Evolutionary conservation across 73 alveolate species (phyloP).

Genomic region (Breviolum minutum): DNA sequence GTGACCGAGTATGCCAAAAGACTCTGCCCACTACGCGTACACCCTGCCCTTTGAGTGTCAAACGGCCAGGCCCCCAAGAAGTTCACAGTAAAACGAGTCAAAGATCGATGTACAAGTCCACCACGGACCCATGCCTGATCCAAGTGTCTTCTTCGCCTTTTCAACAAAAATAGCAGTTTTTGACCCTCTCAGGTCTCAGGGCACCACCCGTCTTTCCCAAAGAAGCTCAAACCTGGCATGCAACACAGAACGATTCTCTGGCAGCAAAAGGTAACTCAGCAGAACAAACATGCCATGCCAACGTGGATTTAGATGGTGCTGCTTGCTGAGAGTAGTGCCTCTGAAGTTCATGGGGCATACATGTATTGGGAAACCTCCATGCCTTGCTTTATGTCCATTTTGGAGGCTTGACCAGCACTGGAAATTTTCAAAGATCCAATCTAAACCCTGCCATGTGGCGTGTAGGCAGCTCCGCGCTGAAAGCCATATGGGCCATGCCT

Average conservation of each 20-base stretch:
- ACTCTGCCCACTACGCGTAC: not conserved
- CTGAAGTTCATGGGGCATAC: not conserved
- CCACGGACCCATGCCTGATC: slow-evolving; percentile 68
- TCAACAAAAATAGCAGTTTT: not conserved
- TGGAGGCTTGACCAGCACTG: not conserved
- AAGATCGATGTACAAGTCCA: slow-evolving; percentile 61
- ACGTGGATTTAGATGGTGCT: slow-evolving; percentile 58
- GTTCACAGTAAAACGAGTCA: slow-evolving; percentile 46
- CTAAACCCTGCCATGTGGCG: not conserved
- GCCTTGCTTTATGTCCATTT: not conserved
- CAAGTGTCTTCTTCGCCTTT: too few relatives aligned
- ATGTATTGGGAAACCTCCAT: too few relatives aligned
- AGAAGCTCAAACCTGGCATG: slow-evolving; percentile 37
- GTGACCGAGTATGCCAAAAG: not conserved
- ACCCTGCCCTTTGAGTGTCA: not conserved
- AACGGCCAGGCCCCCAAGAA: slow-evolving; percentile 67
- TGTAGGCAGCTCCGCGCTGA: slow-evolving; percentile 17
- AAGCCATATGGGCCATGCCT: slow-evolving; percentile 38
- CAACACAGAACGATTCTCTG: not conserved
- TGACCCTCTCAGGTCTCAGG: not conserved
- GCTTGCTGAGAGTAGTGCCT: slow-evolving; percentile 51
- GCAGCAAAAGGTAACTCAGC: not conserved
- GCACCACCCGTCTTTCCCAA: slow-evolving; percentile 16
- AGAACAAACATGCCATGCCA: not conserved
- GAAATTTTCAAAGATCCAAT: too few relatives aligned